These are phyloP conservation scores for Geotrichum phurueaensis DNA, from an alignment of 1,139 yeast genomes.

Conservation along the genomic window DNA sequence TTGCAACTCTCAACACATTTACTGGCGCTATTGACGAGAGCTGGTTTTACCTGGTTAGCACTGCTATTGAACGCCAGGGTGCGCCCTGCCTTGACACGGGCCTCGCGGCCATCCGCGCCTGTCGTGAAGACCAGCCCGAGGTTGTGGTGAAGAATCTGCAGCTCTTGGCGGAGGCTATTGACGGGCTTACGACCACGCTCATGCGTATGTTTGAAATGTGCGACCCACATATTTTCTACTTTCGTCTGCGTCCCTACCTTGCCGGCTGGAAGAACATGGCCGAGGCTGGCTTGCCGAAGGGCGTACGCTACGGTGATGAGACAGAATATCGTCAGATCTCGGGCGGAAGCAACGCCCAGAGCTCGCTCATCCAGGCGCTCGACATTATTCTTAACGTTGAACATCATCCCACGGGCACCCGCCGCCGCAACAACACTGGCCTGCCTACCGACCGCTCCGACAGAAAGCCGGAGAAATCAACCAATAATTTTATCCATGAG, in stretches of 20 bases:
- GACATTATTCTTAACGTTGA: slow-evolving; percentile 71
- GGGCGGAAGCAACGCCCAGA: slow-evolving; percentile 94
- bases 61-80: slow-evolving; percentile 77
- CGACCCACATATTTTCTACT: slow-evolving; percentile 87
- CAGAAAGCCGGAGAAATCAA: slow-evolving; percentile 21
- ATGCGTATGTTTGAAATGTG: slow-evolving; percentile 90
- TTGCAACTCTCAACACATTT: slow-evolving; percentile 76
- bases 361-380: slow-evolving; percentile 79
- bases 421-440: slow-evolving; percentile 20
- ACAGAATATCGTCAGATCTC: slow-evolving; percentile 52
- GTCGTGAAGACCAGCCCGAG: slow-evolving; percentile 40
- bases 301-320: slow-evolving; percentile 72
- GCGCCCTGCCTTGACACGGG: slow-evolving; percentile 60
- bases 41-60: slow-evolving; percentile 89
- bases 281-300: slow-evolving; percentile 75
- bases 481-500: slow-evolving; percentile 66
- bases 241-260: slow-evolving; percentile 76
- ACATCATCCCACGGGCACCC: slow-evolving; percentile 71
- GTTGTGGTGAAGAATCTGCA: slow-evolving; percentile 48
- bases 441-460: slow-evolving; percentile 12
- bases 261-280: slow-evolving; percentile 96
- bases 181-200: slow-evolving; percentile 64
- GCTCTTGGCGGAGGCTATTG: slow-evolving; percentile 67
- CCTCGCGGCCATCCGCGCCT: slow-evolving; percentile 54
- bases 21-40: slow-evolving; percentile 89